A percentile compares a stretch with the other conserved stretches of the same genome.
These are phyloP conservation scores for Schizochytrium sp. DNA, from an alignment of 108 stramenopile species.

Conservation along the genomic window DNA sequence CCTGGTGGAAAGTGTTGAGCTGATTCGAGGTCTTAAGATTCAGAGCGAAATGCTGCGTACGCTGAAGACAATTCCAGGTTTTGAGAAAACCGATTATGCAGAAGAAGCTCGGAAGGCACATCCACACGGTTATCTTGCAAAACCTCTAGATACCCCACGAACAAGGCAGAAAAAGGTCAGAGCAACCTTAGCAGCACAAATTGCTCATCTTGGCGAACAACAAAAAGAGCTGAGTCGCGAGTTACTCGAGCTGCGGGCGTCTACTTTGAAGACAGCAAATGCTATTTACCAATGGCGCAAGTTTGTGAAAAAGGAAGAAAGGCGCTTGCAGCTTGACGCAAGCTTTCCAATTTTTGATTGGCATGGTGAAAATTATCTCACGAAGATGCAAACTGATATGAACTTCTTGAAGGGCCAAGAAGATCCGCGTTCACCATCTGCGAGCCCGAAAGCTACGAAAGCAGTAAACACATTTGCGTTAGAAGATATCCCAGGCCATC, in stretches of 20 bases:
- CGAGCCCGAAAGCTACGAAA: background rate
- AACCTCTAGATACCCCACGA: too few species aligned
- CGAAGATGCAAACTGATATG: background rate
- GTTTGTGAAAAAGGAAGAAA: background rate
- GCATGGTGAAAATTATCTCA: background rate
- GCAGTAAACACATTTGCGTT: background rate
- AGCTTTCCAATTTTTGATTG: slow-evolving; percentile 17
- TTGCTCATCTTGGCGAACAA: background rate
- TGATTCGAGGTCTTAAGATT: background rate
- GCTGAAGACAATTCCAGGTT: background rate
- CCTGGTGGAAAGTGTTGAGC: background rate
- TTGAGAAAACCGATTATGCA: background rate
- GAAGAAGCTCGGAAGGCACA: background rate
- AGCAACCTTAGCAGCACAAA: background rate
- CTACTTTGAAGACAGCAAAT: background rate
- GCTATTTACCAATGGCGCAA: background rate
- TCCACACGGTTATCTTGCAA: background rate
- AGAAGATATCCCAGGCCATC: too few species aligned
- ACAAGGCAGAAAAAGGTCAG: background rate
- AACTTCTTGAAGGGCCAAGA: background rate
- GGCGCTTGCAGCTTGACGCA: background rate
- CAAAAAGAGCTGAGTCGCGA: background rate
- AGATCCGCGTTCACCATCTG: background rate
- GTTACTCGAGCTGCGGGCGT: background rate
- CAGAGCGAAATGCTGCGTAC: background rate